phyloP scores from a whole-genome alignment of 2,329 filamentous ascomycete species.

The Lasiodiplodia theobromae region DNA sequence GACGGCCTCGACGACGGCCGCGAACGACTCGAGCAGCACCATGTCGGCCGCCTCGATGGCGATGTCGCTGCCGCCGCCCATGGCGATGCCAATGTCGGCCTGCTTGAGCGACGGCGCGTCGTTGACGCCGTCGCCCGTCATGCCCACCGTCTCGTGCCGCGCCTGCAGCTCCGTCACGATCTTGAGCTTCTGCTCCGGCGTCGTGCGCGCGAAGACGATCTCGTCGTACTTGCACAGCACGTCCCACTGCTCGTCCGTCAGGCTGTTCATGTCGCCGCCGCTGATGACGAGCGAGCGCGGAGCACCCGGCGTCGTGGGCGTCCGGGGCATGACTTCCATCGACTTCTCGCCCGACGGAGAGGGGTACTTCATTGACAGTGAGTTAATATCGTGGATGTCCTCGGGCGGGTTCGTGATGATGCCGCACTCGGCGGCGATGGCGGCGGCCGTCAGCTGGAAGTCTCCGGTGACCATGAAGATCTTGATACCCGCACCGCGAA shows the following conservation, averaged over 20 bases:
- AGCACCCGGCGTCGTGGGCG: constrained; percentile 61
- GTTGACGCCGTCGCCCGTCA: constrained; percentile 59
- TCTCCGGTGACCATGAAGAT: constrained; percentile 86
- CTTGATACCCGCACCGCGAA: constrained; percentile 74
- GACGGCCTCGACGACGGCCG: constrained; percentile 74
- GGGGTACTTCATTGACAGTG: constrained; percentile 47
- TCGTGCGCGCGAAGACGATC: constrained; percentile 78
- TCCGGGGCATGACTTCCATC: background rate
- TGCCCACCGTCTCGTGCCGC: constrained; percentile 62
- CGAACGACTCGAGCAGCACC: constrained; percentile 72
- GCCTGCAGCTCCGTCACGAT: constrained; percentile 79
- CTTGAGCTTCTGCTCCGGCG: constrained; percentile 78
- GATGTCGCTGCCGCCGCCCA: constrained; percentile 65
- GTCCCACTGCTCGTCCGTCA: constrained; percentile 75
- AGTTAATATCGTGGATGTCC: constrained; percentile 61
- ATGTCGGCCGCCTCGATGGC: constrained; percentile 69
- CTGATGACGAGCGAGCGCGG: constrained; percentile 40
- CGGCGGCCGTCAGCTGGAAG: constrained; percentile 75
- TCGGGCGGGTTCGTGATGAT: constrained; percentile 66
- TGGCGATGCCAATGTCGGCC: constrained; percentile 66
- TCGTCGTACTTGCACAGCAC: constrained; percentile 70
- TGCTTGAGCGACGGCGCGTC: constrained; percentile 63
- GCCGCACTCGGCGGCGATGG: constrained; percentile 75
- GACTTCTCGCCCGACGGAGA: background rate
- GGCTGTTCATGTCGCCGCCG: constrained; percentile 62